phyloP scores from a whole-genome alignment of 1,284 basidiomycete genomes.

The Puccinia brachypodii region DNA sequence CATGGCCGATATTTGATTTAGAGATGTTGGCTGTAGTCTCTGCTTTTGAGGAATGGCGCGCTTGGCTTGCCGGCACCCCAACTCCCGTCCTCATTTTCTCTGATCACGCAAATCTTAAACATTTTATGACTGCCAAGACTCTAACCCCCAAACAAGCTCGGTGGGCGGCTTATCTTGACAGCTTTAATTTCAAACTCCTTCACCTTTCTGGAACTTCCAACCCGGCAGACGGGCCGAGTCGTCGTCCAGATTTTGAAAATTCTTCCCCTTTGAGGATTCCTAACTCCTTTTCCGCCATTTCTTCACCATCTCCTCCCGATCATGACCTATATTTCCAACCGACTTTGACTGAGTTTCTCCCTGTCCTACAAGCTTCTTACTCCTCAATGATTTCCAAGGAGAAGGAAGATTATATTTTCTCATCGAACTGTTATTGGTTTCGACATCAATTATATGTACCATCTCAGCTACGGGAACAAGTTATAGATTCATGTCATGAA shows the following conservation, averaged over 20 bases:
- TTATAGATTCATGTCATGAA: neutral
- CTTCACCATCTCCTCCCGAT: neutral
- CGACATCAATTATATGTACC: neutral
- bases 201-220: neutral
- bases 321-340: slow-evolving; percentile 12
- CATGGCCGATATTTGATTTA: neutral
- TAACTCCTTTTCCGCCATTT: neutral
- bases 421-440: neutral
- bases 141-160: neutral
- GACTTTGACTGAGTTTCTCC: neutral
- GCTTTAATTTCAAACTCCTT: slow-evolving; percentile 4
- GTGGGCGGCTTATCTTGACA: neutral
- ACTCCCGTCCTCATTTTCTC: neutral
- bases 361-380: neutral
- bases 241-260: neutral
- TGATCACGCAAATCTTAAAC: slow-evolving; percentile 23
- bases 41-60: neutral
- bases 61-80: neutral
- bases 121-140: slow-evolving; percentile 3
- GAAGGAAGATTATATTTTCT: too few species aligned
- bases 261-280: neutral
- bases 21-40: neutral
- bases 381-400: neutral
- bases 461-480: neutral
- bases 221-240: neutral